Evolutionary conservation across 2,329 filamentous ascomycete genomes (phyloP), one percentile per base, ranked within the genome.

Genomic region (Colletotrichum costaricense): DNA sequence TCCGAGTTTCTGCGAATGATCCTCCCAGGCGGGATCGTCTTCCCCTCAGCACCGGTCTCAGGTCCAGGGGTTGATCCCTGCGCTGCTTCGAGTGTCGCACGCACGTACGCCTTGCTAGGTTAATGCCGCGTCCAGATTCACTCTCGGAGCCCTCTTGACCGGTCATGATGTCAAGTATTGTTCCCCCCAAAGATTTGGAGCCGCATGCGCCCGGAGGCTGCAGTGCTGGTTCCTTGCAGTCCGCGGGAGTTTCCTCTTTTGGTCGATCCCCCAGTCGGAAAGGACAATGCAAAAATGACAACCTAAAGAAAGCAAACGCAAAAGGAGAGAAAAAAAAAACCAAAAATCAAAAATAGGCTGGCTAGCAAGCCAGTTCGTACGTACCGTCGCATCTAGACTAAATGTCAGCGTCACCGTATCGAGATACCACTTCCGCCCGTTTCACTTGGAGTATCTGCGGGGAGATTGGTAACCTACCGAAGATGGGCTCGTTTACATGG

Each of bases 401-500:
- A 30, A 58, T 63, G 58, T 69, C 64, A 67, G 74, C 63, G 52
- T 75, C 72, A 69, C 59, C 59, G 46, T 64, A 46, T 46, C 42
- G 69, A 68, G 57, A 55, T 56, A 56, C 6, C 33, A 55, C 54
- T 5, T 26, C 26, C 16, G 24, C 24, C 28, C 73, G 56, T 60
- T 55, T 42, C 38, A 59, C 28, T 52, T 56, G 24, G 42, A 28
- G 49, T 26, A 24, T 26, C n/a, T 26, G 46, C 16, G 22, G 52
- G 16, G 42, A 46, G 54, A 26, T 24, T 58, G 42, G 24, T 52
- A 71, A 77, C 85, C 80, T 83, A 92, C 90, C 91, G 87, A 75
- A 97, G 88, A 88, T 97, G 94, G 49, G 94, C 94, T 81, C 91
- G 92, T 81, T 96, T 96, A 85, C 94, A 97, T 73, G 95, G 94